A percentile compares a stretch with the other conserved stretches of the same genome.
Conservation (phyloP, 805 yeast species). For the Lachancea quebecensis region DNA sequence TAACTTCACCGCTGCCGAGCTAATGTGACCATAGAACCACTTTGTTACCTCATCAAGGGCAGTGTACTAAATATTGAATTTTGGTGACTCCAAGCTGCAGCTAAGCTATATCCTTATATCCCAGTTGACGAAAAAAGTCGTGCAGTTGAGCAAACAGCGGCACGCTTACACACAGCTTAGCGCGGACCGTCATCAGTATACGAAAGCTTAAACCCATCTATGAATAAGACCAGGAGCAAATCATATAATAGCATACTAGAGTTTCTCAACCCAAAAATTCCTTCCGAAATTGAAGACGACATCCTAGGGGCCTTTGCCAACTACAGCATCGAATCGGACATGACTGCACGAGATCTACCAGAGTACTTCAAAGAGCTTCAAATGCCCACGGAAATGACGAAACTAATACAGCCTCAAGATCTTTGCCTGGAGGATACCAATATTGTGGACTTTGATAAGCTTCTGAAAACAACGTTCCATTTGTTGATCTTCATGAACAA, state of each 20-base stretch:
- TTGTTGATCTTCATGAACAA: slow-evolving; percentile 37
- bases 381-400: slow-evolving; percentile 27
- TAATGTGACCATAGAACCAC: too few species aligned
- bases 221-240: slow-evolving; percentile 8
- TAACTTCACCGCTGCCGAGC: too few species aligned
- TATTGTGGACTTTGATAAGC: slow-evolving; percentile 43
- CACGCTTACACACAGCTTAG: too few species aligned
- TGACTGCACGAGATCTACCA: slow-evolving; percentile 29
- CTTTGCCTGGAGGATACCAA: slow-evolving; percentile 36
- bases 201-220: background rate
- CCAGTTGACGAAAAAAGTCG: too few species aligned
- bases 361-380: slow-evolving; percentile 27
- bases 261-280: slow-evolving; percentile 32
- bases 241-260: slow-evolving; percentile 21
- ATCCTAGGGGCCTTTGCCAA: slow-evolving; percentile 38
- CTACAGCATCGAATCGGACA: slow-evolving; percentile 38
- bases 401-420: slow-evolving; percentile 25
- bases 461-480: slow-evolving; percentile 36
- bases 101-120: too few species aligned
- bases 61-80: too few species aligned
- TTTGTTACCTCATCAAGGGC: too few species aligned
- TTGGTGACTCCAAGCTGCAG: too few species aligned
- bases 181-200: too few species aligned
- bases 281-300: slow-evolving; percentile 39
- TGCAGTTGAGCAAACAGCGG: too few species aligned